Base-by-base conservation (phyloP, 345 rosid species). In the Sonneratia caseolaris region DNA sequence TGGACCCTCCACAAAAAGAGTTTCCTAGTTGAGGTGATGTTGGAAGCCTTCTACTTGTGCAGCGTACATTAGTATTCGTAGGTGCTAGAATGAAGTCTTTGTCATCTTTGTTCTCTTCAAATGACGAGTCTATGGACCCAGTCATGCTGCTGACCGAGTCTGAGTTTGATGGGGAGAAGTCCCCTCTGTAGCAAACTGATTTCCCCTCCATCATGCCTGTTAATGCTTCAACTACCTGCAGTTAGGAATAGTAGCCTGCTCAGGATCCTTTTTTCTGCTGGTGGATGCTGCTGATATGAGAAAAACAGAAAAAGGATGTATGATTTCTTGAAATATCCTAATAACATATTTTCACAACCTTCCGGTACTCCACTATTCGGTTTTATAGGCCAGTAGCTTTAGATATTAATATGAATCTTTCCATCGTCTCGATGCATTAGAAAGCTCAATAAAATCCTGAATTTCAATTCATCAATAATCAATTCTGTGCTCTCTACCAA, bases 161-260 rank as follows among this genome's bases (percentile, higher is more conserved):
- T 15, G 86, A 81, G 19, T 69, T 66, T 48, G 82, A 72, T 47
- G 88, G 85, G 53, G 87, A 80, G 66, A 75, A 57, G n/a, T 81
- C 83, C 57, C 74, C 66, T 14, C 81, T 66, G 49, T 66, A 43
- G 67, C 81, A 67, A 4, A 45, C 38, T 37, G 72, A 68, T 47
- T 68, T 74, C 18, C 75, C 70, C 72, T 85, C 82, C 72, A 76
- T 76, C 55, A 86, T 78, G 77, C 71, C 57, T 32, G 74, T 77
- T 22, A 89, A 69, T 43, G 85, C 84, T 64, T 43, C 64, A 11
- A 82, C 91, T 66, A 86, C 88, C 94, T 82, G 80, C 78, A 77
- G 37, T 36, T 47, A 27, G 56, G 64, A n/a, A 22, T n/a, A n/a
- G 64, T 59, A 8, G 43, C 21, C 37, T 11, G 37, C 59, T 4